These are phyloP conservation scores for Yarrowia porcina DNA, from an alignment of 805 yeast genomes.

Conservation along the genomic window DNA sequence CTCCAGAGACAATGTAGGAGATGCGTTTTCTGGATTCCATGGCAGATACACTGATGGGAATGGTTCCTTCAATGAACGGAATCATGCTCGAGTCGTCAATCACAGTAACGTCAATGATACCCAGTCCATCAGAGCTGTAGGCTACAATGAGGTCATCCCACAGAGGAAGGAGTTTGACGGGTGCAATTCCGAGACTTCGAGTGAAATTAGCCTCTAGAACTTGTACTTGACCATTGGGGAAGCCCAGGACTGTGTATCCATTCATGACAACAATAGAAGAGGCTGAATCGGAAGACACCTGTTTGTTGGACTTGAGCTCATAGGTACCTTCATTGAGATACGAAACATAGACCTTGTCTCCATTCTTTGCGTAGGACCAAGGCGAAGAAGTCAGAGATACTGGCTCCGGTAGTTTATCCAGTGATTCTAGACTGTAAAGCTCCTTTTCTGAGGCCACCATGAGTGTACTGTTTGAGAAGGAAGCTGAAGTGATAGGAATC, in stretches of 20 bases:
- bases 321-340: constrained; percentile 5
- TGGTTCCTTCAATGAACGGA: constrained; percentile 2
- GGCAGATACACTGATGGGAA: constrained; percentile 3
- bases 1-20: constrained; percentile 1
- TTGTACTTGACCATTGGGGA: not conserved
- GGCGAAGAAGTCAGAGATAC: not conserved
- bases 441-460: not conserved
- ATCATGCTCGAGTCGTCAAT: not conserved
- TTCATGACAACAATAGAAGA: not conserved
- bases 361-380: constrained; percentile 8
- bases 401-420: not conserved
- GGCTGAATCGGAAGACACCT: not conserved
- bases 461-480: not conserved
- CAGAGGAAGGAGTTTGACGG: not conserved
- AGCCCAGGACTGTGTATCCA: constrained; percentile 5
- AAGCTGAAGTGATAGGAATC: not conserved
- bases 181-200: constrained; percentile 1
- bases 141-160: constrained; percentile 5
- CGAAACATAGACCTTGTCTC: not conserved
- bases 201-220: not conserved
- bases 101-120: not conserved
- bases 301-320: not conserved
- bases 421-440: not conserved
- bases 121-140: constrained; percentile 1
- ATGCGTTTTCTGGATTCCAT: not conserved